Conservation (phyloP, 192 early-diverging fungal species). For the Coemansia javaensis region DNA sequence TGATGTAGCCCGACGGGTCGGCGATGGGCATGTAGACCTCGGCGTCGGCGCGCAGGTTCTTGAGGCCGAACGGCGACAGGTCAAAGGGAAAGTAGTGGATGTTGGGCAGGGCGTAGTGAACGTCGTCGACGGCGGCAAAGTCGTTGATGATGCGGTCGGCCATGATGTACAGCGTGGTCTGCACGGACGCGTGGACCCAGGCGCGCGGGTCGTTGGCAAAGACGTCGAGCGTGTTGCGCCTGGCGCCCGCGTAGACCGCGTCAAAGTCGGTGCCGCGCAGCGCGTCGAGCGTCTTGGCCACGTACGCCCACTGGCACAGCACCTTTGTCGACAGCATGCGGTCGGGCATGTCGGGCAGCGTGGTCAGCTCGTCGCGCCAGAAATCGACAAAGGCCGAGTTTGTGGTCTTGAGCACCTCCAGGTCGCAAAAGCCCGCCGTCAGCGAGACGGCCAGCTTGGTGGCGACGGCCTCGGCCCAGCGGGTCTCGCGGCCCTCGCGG, state of each 20-base stretch:
- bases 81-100: slow-evolving; percentile 75
- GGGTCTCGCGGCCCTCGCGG: slow-evolving; percentile 65
- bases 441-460: slow-evolving; percentile 43
- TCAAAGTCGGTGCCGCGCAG: slow-evolving; percentile 50
- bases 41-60: slow-evolving; percentile 61
- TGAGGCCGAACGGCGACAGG: slow-evolving; percentile 64
- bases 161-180: slow-evolving; percentile 78
- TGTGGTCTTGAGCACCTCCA: slow-evolving; percentile 80
- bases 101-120: slow-evolving; percentile 72
- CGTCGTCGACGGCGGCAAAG: slow-evolving; percentile 54
- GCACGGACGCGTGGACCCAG: slow-evolving; percentile 67
- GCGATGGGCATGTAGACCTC: slow-evolving; percentile 70
- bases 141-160: slow-evolving; percentile 58
- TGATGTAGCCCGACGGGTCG: slow-evolving; percentile 73
- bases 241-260: slow-evolving; percentile 54
- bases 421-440: slow-evolving; percentile 63
- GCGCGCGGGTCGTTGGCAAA: slow-evolving; percentile 67
- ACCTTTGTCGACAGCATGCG: slow-evolving; percentile 73
- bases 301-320: slow-evolving; percentile 62
- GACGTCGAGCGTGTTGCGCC: slow-evolving; percentile 63
- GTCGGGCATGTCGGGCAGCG: slow-evolving; percentile 67
- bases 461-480: slow-evolving; percentile 57
- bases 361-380: slow-evolving; percentile 68
- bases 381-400: slow-evolving; percentile 74
- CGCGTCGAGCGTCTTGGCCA: slow-evolving; percentile 2